Evolutionary conservation across 768 basidiomycete species (phyloP).

Genomic region (Dentipellis fragilis): DNA sequence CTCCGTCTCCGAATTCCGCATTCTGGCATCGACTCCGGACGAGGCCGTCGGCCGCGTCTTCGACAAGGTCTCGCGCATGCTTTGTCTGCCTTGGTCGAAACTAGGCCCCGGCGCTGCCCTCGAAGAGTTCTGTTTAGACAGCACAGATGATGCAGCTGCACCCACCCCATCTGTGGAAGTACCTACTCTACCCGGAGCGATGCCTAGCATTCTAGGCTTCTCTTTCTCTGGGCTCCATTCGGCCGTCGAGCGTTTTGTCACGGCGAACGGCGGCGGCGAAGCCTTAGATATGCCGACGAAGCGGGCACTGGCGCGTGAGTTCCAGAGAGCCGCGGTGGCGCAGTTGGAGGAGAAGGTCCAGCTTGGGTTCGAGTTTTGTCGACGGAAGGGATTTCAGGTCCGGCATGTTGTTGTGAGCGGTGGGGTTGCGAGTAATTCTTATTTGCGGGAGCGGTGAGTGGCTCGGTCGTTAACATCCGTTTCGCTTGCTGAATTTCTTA

Average conservation of each 20-base stretch:
- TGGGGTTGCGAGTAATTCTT: slow-evolving; percentile 84
- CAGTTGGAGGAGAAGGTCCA: slow-evolving; percentile 71
- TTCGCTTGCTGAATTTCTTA: not conserved
- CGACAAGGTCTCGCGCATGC: slow-evolving; percentile 71
- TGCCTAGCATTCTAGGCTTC: slow-evolving; percentile 51
- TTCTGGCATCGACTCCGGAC: slow-evolving; percentile 68
- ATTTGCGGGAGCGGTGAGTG: slow-evolving; percentile 53
- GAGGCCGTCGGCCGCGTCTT: slow-evolving; percentile 70
- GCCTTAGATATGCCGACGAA: slow-evolving; percentile 29
- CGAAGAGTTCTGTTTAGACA: slow-evolving; percentile 50
- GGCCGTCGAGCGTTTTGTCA: slow-evolving; percentile 50
- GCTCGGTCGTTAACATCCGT: too few relatives aligned
- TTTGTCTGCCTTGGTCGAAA: slow-evolving; percentile 54
- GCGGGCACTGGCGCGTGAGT: slow-evolving; percentile 52
- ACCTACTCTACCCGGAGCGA: slow-evolving; percentile 32
- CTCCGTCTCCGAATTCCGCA: slow-evolving; percentile 46
- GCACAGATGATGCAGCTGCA: slow-evolving; percentile 11
- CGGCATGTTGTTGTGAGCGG: slow-evolving; percentile 74
- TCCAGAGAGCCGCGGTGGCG: slow-evolving; percentile 59
- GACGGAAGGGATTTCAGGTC: slow-evolving; percentile 31
- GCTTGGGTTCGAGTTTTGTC: slow-evolving; percentile 40
- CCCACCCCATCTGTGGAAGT: slow-evolving; percentile 9
- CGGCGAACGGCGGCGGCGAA: slow-evolving; percentile 26
- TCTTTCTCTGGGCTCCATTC: slow-evolving; percentile 78
- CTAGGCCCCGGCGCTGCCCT: slow-evolving; percentile 74